These are phyloP conservation scores for Sarocladiaceae sp. DNA, from an alignment of 2,329 filamentous ascomycete genomes.

Conservation along the genomic window DNA sequence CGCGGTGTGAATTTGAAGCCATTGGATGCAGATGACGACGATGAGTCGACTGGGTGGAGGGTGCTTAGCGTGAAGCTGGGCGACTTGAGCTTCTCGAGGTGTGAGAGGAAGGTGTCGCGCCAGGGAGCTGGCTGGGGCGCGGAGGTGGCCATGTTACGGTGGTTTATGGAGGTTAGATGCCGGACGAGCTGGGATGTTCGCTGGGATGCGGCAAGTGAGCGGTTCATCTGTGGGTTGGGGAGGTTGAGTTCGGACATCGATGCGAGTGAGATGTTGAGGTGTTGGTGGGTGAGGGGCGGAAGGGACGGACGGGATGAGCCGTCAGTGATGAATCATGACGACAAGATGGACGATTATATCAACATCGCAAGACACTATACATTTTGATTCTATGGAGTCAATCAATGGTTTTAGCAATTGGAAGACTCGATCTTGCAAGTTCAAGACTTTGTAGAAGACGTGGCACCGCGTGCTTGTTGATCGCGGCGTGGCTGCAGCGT, in stretches of 20 bases:
- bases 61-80: conserved; percentile 49
- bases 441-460: no score
- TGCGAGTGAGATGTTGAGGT: conserved; percentile 3
- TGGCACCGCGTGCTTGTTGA: no score
- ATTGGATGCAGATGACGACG: conserved; percentile 7
- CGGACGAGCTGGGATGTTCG: conserved; percentile 23
- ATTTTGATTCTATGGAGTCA: no score
- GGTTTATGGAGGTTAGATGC: conserved; percentile 25
- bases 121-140: conserved; percentile 41
- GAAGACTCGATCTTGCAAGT: no score
- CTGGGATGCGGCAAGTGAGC: conserved; percentile 12
- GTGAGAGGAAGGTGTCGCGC: conserved; percentile 47
- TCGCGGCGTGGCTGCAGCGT: no score
- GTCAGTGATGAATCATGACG: conserved; percentile 5
- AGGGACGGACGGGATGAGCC: not conserved
- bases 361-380: no score
- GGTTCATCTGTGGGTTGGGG: not conserved
- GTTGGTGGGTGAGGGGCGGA: not conserved
- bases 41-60: conserved; percentile 31
- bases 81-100: conserved; percentile 42
- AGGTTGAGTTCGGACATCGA: conserved; percentile 16
- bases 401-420: no score
- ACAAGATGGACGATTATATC: not conserved
- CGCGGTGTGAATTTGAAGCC: conserved; percentile 47
- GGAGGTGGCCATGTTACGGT: conserved; percentile 11